These are phyloP conservation scores for Arabidopsis suecica DNA, from an alignment of 345 rosid genomes.

Conservation along the genomic window DNA sequence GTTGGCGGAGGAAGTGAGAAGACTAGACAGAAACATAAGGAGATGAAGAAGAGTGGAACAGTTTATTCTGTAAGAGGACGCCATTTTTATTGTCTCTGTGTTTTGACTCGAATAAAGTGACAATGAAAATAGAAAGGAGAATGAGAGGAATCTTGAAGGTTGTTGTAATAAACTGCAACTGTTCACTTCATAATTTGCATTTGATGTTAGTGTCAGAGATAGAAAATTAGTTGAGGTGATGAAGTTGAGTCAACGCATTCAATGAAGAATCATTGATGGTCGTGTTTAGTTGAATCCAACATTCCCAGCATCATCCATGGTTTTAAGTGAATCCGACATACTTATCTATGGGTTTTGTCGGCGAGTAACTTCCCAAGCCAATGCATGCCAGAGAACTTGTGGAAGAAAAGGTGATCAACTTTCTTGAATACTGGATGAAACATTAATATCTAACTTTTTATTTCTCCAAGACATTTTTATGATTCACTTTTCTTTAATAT, in stretches of 20 bases:
- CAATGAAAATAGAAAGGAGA: not conserved
- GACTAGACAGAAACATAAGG: conserved; percentile 34
- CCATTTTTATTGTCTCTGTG: conserved; percentile 28
- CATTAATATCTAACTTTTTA: conserved; percentile 2
- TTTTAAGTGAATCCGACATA: conserved; percentile 9
- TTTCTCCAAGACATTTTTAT: not conserved
- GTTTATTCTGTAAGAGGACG: conserved; percentile 49
- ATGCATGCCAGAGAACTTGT: conserved; percentile 34
- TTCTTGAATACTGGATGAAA: conserved; percentile 6
- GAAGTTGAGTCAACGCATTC: conserved; percentile 20
- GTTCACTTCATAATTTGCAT: conserved; percentile 3
- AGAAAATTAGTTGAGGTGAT: conserved; percentile 29
- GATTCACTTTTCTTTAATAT: not conserved
- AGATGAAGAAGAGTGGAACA: conserved; percentile 11
- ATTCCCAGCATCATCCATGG: not conserved
- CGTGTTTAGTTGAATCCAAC: conserved; percentile 16
- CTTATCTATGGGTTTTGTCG: conserved; percentile 27
- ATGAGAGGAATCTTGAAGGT: not conserved
- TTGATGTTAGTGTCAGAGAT: conserved; percentile 21
- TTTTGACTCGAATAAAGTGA: conserved; percentile 7
- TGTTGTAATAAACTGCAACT: conserved; percentile 4
- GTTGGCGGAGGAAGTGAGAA: conserved; percentile 35
- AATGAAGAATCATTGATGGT: conserved; percentile 29
- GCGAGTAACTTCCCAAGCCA: conserved; percentile 10
- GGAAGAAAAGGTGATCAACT: not conserved